Percentiles rank a stretch among this genome's conserved stretches.
phyloP scores from a whole-genome alignment of 192 early-diverging fungal species.

The Backusella mclennaniae region DNA sequence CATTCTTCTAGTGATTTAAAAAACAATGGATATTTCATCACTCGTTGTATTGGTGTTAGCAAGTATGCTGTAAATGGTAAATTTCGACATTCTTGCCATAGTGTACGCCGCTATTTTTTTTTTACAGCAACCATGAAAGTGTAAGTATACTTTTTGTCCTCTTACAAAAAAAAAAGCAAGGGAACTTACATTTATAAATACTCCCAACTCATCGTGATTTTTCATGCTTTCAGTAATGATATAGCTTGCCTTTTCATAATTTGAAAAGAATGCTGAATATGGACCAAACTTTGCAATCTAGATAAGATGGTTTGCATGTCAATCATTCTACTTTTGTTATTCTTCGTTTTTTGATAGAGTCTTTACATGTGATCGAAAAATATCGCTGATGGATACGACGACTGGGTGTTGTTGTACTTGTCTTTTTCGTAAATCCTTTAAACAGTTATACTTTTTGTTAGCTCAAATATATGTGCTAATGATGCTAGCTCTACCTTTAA shows the following conservation, averaged over 20 bases:
- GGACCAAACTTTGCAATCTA: background rate
- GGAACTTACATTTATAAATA: slow-evolving; percentile 4
- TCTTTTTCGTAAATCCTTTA: background rate
- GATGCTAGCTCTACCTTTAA: background rate
- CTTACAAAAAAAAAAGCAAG: background rate
- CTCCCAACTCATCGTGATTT: background rate
- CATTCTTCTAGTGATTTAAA: slow-evolving; percentile 13
- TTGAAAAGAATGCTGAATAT: slow-evolving; percentile 2
- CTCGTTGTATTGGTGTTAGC: slow-evolving; percentile 10
- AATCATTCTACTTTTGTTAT: background rate
- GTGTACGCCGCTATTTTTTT: slow-evolving; percentile 1
- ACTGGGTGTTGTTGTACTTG: slow-evolving; percentile 4
- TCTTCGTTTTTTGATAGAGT: background rate
- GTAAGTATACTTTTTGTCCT: background rate
- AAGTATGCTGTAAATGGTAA: slow-evolving; percentile 9
- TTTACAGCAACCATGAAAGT: background rate
- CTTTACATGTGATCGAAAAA: slow-evolving; percentile 1
- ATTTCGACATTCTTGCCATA: slow-evolving; percentile 3
- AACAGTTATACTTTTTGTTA: background rate
- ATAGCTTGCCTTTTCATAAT: slow-evolving; percentile 14
- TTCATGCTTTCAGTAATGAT: slow-evolving; percentile 5
- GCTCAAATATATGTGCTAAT: background rate
- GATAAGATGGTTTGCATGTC: background rate
- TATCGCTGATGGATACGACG: background rate
- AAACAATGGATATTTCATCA: slow-evolving; percentile 18